phyloP scores from a whole-genome alignment of 108 stramenopile species.

The Ochromonas danica region DNA sequence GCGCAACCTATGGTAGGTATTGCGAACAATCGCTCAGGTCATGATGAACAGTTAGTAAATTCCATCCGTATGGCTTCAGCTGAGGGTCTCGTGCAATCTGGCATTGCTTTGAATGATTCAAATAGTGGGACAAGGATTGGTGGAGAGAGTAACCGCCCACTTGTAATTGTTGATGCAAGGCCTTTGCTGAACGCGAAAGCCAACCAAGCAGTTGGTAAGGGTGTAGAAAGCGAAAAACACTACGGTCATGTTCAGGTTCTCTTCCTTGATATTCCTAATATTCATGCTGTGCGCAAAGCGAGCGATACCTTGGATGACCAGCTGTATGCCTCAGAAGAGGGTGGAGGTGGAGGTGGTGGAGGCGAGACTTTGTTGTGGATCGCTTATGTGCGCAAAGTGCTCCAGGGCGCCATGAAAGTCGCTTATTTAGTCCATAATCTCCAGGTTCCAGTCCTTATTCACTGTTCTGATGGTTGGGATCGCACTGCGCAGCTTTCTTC shows the following conservation, averaged over 20 bases:
- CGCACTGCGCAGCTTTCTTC: conserved; percentile 60
- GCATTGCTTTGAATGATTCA: background rate
- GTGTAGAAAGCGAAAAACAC: background rate
- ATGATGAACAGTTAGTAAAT: background rate
- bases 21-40: conserved; percentile 37
- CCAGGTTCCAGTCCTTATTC: conserved; percentile 50
- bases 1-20: conserved; percentile 44
- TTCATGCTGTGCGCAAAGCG: conserved; percentile 55
- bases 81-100: background rate
- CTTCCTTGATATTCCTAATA: background rate
- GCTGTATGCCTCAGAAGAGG: background rate
- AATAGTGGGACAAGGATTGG: background rate
- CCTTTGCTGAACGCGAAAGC: conserved; percentile 23
- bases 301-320: conserved; percentile 32
- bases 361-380: conserved; percentile 44
- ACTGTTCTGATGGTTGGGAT: conserved; percentile 69
- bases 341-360: background rate
- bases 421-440: conserved; percentile 23
- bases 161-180: conserved; percentile 18
- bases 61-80: background rate
- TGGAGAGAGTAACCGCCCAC: background rate
- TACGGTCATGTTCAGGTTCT: background rate
- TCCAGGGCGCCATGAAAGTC: conserved; percentile 47
- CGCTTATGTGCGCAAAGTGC: conserved; percentile 43
- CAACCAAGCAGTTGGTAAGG: background rate